Conservation (phyloP, 768 basidiomycete genomes). For the Amanita fuliginea region DNA sequence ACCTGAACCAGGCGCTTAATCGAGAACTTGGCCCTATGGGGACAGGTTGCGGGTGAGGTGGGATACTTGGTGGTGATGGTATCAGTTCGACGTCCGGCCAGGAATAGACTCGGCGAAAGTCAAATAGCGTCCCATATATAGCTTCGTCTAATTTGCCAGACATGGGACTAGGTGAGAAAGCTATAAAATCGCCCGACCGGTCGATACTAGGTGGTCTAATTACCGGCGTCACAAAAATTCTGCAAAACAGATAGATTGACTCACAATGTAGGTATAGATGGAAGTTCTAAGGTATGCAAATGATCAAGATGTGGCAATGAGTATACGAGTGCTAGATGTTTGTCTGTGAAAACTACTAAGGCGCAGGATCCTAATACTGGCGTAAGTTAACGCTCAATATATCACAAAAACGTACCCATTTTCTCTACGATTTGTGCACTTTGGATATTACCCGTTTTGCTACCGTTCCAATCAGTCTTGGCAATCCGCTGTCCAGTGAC, state of each 20-base stretch:
- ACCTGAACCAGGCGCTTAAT: conserved; percentile 44
- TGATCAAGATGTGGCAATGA: conserved; percentile 54
- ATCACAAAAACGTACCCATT: conserved; percentile 34
- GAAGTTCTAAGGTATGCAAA: conserved; percentile 33
- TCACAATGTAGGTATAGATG: conserved; percentile 22
- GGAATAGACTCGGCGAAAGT: conserved; percentile 38
- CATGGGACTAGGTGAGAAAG: conserved; percentile 24
- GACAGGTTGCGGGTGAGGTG: conserved; percentile 53
- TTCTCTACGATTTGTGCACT: conserved; percentile 46
- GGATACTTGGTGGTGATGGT: conserved; percentile 27
- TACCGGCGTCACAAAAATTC: not conserved
- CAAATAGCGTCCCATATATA: conserved; percentile 49
- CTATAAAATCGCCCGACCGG: conserved; percentile 43
- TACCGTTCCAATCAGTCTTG: conserved; percentile 49
- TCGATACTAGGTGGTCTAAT: conserved; percentile 31
- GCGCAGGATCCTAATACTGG: conserved; percentile 32
- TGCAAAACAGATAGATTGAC: conserved; percentile 6
- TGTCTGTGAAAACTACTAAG: conserved; percentile 45
- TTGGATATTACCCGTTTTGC: conserved; percentile 38
- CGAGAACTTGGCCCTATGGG: conserved; percentile 46
- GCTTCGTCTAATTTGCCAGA: conserved; percentile 25
- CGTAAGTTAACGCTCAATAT: not conserved
- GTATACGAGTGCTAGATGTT: conserved; percentile 38
- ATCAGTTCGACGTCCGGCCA: conserved; percentile 42
- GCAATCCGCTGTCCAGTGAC: conserved; percentile 57